Evolutionary conservation across 495 filamentous ascomycete species (phyloP), one percentile per base, ranked within the genome.

Genomic region (Hypoxylon perforatum): DNA sequence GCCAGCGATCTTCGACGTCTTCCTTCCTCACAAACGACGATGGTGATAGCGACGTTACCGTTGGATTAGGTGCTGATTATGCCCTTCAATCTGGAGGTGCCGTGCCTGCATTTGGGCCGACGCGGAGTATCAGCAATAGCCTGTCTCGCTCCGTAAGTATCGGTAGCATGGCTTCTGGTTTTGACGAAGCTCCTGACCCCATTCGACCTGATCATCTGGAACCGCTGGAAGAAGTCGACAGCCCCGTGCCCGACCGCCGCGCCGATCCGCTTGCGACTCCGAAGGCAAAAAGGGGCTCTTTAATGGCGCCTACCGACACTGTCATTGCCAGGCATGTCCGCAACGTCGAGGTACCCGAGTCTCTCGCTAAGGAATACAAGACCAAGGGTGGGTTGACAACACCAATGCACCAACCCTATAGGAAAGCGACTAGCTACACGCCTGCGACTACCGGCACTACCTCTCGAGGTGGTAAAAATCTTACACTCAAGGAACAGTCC

Each of bases 401-500:
- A 73, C 81, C 85, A 67, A 63, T 84, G 67, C 69, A 63, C 14
- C 60, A 63, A 19, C 57, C 66, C 17, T 63, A 70, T 42, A 69
- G 63, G 48, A 74, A 78, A 74, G 47, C 88, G 75, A 67, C 88
- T 77, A 65, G 86, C 80, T 57, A 90, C 83, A 78, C 84, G 74
- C 61, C 72, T 1, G 57, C 60, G 21, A 60, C 61, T 4, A 61
- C 67, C 6, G 81, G 87, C 6, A 84, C 88, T 10, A 81, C 78
- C 15, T 83, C 85, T 35, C 83, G 87, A 35, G 86, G 86, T 53
- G 92, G 91, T 39, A 92, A 90, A 69, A 95, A 88, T 64, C 83
- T 98, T 80, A 98, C 96, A 0, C 80, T 99, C 12, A 97, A 98
- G 76, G 95, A 98, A 75, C 95, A 99, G 76, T 96, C 92, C 65